Evolutionary conservation across 192 early-diverging fungal genomes (phyloP), one percentile per base, ranked within the genome.

Genomic region (Backusella tuberculispora): DNA sequence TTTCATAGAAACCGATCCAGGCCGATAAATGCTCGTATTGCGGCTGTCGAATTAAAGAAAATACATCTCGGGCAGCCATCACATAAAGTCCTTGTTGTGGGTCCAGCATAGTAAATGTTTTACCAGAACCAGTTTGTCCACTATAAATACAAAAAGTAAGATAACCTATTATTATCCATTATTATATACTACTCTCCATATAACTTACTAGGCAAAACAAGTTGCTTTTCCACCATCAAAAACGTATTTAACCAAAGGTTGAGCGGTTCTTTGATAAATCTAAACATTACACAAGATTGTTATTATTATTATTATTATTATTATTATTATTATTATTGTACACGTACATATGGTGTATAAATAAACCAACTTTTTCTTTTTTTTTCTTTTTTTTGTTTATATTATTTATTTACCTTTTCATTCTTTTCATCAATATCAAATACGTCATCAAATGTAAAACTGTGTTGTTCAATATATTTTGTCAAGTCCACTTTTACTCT

Each of bases 91-190:
- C 98, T 73, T 96, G 88, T 3, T 85, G 88, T 26, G 85, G 85
- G 79, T 97, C 95, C 77, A 98, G 82, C 97, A 98, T 99, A 3
- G 98, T 99, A 84, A 88, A 95, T 0, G 97, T 99, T 78, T 99
- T 99, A 24, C 98, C 98, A 1, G 74, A 78, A 46, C 84, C 84
- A 5, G 94, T 96, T 75, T 97, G 95, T 0, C 96, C 94, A 79
- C 90, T 89, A 77, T n/a, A 76, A 4, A 24, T 12, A 60, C 7
- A 29, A 3, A 10, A 65, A 24, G 5, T 34, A 24, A 37, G 19
- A 66, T 45, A 2, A 13, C 15, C 40, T 14, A 24, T 50, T 40
- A 8, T 72, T 5, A 14, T n/a, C 13, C 5, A 29, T 46, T 14
- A 12, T 53, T 71, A 34, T 53, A 14, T 0, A 13, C 7, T 37